A percentile compares a stretch with the other conserved stretches of the same genome.
Evolutionary conservation across 208 protist genomes (phyloP).

Genomic region (Leishmania amazonensis): DNA sequence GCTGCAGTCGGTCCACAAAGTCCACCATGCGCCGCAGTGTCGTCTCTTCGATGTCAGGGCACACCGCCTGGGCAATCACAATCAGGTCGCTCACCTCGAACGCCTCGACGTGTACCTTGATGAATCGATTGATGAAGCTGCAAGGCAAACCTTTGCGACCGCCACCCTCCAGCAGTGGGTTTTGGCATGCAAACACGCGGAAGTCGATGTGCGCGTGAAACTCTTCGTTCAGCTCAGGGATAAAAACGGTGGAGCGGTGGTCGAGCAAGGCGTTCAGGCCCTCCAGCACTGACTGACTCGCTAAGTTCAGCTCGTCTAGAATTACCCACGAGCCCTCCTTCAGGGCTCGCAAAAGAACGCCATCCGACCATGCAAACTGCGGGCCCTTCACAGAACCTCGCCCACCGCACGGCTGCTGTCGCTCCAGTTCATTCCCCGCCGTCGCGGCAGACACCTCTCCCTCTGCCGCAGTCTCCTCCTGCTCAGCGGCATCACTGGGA

Average conservation of each 20-base stretch:
- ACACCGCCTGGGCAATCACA: slow-evolving; percentile 82
- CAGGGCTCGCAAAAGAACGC: slow-evolving; percentile 96
- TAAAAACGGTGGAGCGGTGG: slow-evolving; percentile 96
- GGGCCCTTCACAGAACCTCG: slow-evolving; percentile 32
- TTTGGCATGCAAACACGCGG: slow-evolving; percentile 99
- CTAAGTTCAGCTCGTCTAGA: slow-evolving; percentile 99
- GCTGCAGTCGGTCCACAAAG: slow-evolving; percentile 94
- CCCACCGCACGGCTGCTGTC: slow-evolving; percentile 43
- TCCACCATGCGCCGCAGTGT: slow-evolving; percentile 93
- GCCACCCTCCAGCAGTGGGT: slow-evolving; percentile 97
- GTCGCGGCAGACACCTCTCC: slow-evolving; percentile 35
- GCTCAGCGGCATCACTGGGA: slow-evolving; percentile 22
- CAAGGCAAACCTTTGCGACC: slow-evolving; percentile 99
- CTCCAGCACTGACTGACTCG: slow-evolving; percentile 99
- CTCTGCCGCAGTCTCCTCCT: slow-evolving; percentile 37
- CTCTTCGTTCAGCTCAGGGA: slow-evolving; percentile 92
- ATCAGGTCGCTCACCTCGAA: slow-evolving; percentile 90
- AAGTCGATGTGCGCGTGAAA: slow-evolving; percentile 92
- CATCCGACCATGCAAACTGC: slow-evolving; percentile 98
- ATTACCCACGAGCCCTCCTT: slow-evolving; percentile 98
- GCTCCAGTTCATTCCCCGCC: slow-evolving; percentile 24
- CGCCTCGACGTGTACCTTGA: slow-evolving; percentile 94
- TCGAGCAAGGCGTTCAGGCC: slow-evolving; percentile 99
- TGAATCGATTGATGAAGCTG: slow-evolving; percentile 99
- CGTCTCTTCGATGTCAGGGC: slow-evolving; percentile 63